Percentiles rank a stretch among this genome's conserved stretches.
Evolutionary conservation across 1,139 yeast species (phyloP).

Genomic region (Meyerozyma smithsonii): DNA sequence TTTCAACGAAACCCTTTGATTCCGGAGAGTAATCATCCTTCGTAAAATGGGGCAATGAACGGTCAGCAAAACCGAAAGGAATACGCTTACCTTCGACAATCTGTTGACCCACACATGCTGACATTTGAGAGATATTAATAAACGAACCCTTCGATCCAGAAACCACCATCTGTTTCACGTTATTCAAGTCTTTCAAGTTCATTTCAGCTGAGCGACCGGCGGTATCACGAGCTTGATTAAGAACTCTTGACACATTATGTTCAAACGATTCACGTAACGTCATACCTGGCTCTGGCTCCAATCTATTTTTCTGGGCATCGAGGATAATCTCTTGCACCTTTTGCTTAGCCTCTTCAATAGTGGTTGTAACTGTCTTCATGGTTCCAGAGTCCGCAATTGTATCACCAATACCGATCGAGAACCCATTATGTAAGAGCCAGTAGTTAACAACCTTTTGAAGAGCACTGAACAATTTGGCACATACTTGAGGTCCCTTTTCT

Average conservation of each 20-base stretch:
- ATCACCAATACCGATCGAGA: slow-evolving; percentile 99
- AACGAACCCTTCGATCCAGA: slow-evolving; percentile 99
- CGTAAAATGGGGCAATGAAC: slow-evolving; percentile 96
- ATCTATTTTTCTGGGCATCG: slow-evolving; percentile 83
- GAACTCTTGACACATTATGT: slow-evolving; percentile 90
- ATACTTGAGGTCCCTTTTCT: slow-evolving; percentile 89
- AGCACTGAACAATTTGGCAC: slow-evolving; percentile 89
- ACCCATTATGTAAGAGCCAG: slow-evolving; percentile 95
- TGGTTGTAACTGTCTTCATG: slow-evolving; percentile 87
- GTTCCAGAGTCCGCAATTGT: slow-evolving; percentile 98
- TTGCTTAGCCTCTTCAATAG: slow-evolving; percentile 87
- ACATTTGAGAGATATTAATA: slow-evolving; percentile 98
- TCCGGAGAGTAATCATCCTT: slow-evolving; percentile 98
- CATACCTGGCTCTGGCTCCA: slow-evolving; percentile 99
- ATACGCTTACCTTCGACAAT: slow-evolving; percentile 99
- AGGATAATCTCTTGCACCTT: slow-evolving; percentile 90
- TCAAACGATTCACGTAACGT: slow-evolving; percentile 97
- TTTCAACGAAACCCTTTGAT: slow-evolving; percentile 96
- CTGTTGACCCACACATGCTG: slow-evolving; percentile 99
- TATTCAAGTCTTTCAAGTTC: slow-evolving; percentile 87
- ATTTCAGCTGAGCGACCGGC: slow-evolving; percentile 99
- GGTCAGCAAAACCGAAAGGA: slow-evolving; percentile 93
- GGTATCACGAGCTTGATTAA: slow-evolving; percentile 98
- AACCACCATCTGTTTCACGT: slow-evolving; percentile 98
- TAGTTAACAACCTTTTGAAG: slow-evolving; percentile 93